Base-by-base conservation (phyloP, 495 filamentous ascomycete genomes). In the Aspergillus ostianus region DNA sequence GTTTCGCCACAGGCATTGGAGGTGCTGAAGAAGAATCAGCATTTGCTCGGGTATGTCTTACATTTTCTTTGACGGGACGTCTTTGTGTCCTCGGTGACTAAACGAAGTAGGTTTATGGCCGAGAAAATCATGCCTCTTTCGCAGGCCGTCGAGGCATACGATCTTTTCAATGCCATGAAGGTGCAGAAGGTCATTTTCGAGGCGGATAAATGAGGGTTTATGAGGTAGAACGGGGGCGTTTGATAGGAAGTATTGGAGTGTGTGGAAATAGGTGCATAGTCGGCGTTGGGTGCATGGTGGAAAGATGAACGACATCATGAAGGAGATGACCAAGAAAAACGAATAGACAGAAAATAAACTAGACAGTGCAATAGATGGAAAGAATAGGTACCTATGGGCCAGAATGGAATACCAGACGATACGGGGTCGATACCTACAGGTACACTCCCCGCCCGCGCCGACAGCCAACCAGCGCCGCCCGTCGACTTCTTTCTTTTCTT, bases 101-200 rank as follows among this genome's bases (percentile, higher is more conserved):
- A 64, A 47, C 50, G 26, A 50, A 23, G 65, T 61, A 92, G 92
- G 47, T 97, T 97, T 78, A 95, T 97, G 90, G 85, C 87, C 8
- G 91, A 96, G 59, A 92, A 93, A 69, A 88, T 96, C 66, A 96
- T 97, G 91, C 90, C 90, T 20, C 80, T 97, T 47, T 83, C 84
- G 3, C 78, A 91, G 60, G 94, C 92, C 2, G 87, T 92, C 15
- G 89, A 93, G 70, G 94, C 88, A 9, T 97, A 96, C 75, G 89
- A 95, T 46, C 71, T 97, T 20, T 97, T 97, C 76, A 90, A 98
- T 66, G 85, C 87, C 61, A 92, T 93, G 91, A 87, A 94, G 76
- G 91, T 85, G 56, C 92, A 97, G 66, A 98, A 98, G 81, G 80
- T 83, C 29, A 75, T 88, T 6, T 88, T 88, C 59, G 77, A 84